phyloP scores from a whole-genome alignment of 352 stramenopile species.

The Pythium phragmitis region DNA sequence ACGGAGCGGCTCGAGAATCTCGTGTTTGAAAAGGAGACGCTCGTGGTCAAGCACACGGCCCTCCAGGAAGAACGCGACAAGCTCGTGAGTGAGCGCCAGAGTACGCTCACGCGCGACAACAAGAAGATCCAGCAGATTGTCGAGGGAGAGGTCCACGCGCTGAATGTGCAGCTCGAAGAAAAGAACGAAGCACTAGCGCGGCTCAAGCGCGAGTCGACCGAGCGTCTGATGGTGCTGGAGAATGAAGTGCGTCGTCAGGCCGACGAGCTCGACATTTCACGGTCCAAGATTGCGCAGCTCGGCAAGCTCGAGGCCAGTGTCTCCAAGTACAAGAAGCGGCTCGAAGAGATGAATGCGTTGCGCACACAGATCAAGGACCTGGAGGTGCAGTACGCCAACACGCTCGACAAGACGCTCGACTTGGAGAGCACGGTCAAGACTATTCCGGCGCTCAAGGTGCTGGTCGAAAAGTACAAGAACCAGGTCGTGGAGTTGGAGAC shows the following conservation, averaged over 20 bases:
- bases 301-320: conserved; percentile 81
- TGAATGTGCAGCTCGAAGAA: conserved; percentile 75
- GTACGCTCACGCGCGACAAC: conserved; percentile 77
- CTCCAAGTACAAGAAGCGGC: conserved; percentile 84
- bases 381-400: conserved; percentile 76
- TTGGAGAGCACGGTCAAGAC: conserved; percentile 87
- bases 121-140: conserved; percentile 89
- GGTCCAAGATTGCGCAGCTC: conserved; percentile 79
- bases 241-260: conserved; percentile 85
- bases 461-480: conserved; percentile 89
- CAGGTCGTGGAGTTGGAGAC: conserved; percentile 87
- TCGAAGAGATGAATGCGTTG: conserved; percentile 84
- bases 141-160: conserved; percentile 71
- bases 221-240: conserved; percentile 78
- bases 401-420: conserved; percentile 83
- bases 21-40: conserved; percentile 45
- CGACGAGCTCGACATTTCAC: conserved; percentile 84
- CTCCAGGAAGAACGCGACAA: conserved; percentile 72
- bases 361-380: conserved; percentile 75
- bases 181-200: conserved; percentile 74
- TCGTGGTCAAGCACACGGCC: conserved; percentile 42
- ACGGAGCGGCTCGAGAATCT: conserved; percentile 69
- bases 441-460: conserved; percentile 71
- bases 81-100: conserved; percentile 67
- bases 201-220: conserved; percentile 68